A percentile compares a stretch with the other conserved stretches of the same genome.
Conservation (phyloP, 2,329 filamentous ascomycete species). For the Botrytis paeoniae region DNA sequence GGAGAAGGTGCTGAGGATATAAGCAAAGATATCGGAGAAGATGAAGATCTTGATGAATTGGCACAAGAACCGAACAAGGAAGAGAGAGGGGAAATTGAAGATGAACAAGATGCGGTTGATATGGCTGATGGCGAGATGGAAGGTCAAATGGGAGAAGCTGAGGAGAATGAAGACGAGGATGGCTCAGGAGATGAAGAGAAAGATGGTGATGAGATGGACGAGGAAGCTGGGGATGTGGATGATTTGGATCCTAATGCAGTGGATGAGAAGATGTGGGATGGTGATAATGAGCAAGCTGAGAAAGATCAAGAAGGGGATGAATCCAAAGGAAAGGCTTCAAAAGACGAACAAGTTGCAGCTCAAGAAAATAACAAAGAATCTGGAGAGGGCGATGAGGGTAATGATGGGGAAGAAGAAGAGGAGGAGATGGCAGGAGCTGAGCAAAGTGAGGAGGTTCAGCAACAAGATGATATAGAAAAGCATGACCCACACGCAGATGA, state of each 20-base stretch:
- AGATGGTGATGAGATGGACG: constrained; percentile 71
- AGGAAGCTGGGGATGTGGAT: constrained; percentile 87
- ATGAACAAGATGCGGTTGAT: constrained; percentile 82
- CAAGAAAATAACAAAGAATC: constrained; percentile 59
- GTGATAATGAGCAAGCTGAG: constrained; percentile 71
- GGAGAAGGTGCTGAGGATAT: constrained; percentile 96
- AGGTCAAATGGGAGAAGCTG: constrained; percentile 71
- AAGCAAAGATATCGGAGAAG: constrained; percentile 90
- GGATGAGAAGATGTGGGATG: constrained; percentile 99
- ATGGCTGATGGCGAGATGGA: constrained; percentile 92
- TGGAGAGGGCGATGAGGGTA: constrained; percentile 48
- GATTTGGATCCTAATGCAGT: constrained; percentile 85
- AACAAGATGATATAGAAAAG: constrained; percentile 56
- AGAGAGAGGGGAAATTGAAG: constrained; percentile 63
- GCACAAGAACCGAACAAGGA: constrained; percentile 74
- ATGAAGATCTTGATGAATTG: constrained; percentile 89
- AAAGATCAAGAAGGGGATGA: constrained; percentile 78
- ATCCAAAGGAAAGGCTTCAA: constrained; percentile 64
- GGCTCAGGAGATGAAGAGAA: constrained; percentile 63
- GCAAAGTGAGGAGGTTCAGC: constrained; percentile 52
- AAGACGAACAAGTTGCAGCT: constrained; percentile 49
- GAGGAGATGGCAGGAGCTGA: constrained; percentile 53
- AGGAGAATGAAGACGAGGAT: constrained; percentile 60
- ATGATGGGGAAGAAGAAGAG: constrained; percentile 49
- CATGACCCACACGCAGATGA: constrained; percentile 66